Base-by-base conservation (phyloP, 495 filamentous ascomycete species). In the Annulohypoxylon bovei region DNA sequence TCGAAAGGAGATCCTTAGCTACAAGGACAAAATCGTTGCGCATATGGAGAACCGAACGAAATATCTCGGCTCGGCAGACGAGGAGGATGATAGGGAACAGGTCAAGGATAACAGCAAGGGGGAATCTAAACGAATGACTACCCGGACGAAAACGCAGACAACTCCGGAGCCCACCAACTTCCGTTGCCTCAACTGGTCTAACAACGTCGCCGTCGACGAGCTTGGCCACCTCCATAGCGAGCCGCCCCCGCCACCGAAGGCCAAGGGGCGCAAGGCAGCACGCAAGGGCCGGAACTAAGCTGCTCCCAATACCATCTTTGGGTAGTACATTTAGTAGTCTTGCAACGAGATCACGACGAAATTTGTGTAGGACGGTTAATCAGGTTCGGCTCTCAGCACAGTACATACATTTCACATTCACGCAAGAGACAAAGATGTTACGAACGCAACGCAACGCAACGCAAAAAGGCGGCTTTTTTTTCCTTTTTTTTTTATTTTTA, bases 161-260 rank as follows among this genome's bases (percentile, higher is more conserved):
- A 91, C 66, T 79, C 88, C 78, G 9, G 81, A 80, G 59, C 71
- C 62, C 73, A 82, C 61, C 52, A 37, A 81, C 35, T 89, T 92
- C 75, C 88, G 91, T 23, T 98, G 94, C 76, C 81, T 97, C 39
- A 81, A 80, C 11, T 99, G 96, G 96, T 84, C 83, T 40, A 99
- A 98, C 76, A 88, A 83, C 0, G 90, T 88, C 57, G 93, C 93
- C 16, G 70, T 93, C 6, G 85, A 88, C 1, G 89, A 97, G 30
- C 77, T 91, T 44, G 94, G 94, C 1, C 92, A 97, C 76, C 83
- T 92, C 22, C 95, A 99, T 75, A 90, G 90, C 42, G 88, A 95
- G 64, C 87, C 90, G 55, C 90, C 90, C 40, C 86, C 90, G 22
- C 88, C 90, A 18, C 81, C 86, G 44, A 77, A 77, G 32, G 40